A percentile compares a stretch with the other conserved stretches of the same genome.
Conservation (phyloP, 1,139 yeast species). For the Sugiyamaella japonica region DNA sequence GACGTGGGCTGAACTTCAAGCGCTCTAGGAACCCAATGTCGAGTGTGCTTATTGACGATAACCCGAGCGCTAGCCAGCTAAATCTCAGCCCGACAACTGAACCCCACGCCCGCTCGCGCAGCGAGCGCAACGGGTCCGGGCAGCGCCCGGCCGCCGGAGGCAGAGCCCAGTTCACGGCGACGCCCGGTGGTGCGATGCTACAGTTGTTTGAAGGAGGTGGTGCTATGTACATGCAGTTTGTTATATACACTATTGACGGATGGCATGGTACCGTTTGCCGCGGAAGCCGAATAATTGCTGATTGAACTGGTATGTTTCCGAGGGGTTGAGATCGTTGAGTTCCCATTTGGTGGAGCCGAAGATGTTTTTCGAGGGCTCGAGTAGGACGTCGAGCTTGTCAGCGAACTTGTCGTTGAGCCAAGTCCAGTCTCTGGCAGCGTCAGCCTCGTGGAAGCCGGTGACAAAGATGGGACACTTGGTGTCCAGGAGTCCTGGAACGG, state of each 20-base stretch:
- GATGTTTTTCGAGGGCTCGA: constrained; percentile 69
- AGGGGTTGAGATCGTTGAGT: constrained; percentile 85
- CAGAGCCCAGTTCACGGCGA: neutral
- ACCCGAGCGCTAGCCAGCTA: no score
- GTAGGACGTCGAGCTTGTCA: constrained; percentile 76
- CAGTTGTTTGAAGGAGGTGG: neutral
- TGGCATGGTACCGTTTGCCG: constrained; percentile 95
- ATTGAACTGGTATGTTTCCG: constrained; percentile 89
- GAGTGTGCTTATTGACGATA: no score
- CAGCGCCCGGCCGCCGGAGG: constrained; percentile 5
- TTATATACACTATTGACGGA: constrained; percentile 37
- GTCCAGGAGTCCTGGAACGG: constrained; percentile 83
- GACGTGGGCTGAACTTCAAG: constrained; percentile 58
- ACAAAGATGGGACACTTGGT: constrained; percentile 90
- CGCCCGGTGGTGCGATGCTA: neutral
- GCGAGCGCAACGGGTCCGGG: constrained; percentile 1
- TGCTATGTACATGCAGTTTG: constrained; percentile 25
- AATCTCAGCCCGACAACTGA: no score
- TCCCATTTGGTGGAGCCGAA: constrained; percentile 93
- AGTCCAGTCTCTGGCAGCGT: constrained; percentile 64
- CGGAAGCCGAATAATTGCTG: constrained; percentile 86
- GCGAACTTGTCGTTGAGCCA: constrained; percentile 68
- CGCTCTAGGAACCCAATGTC: no score
- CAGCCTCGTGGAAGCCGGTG: constrained; percentile 84
- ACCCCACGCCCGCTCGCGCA: neutral